Conservation (phyloP, 192 early-diverging fungal species). For the Chytriomyces sp. region DNA sequence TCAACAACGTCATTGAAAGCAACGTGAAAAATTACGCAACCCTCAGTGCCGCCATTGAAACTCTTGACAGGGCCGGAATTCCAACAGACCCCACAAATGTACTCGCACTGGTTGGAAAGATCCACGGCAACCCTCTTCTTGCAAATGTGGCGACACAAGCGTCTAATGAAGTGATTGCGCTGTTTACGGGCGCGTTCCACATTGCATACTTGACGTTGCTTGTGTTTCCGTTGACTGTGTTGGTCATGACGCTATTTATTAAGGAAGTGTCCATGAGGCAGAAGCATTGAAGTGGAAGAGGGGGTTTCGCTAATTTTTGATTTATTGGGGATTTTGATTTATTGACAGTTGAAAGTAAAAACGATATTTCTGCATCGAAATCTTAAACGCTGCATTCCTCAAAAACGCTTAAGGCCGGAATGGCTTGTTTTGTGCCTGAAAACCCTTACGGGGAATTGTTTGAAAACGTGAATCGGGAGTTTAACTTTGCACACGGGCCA, state of each 20-base stretch:
- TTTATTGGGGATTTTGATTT: neutral
- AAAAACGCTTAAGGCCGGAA: too few species aligned
- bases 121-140: constrained; percentile 3
- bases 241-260: constrained; percentile 45
- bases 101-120: neutral
- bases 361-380: neutral
- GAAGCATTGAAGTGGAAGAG: neutral
- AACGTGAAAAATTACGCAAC: constrained; percentile 38
- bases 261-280: constrained; percentile 34
- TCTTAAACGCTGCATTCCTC: too few species aligned
- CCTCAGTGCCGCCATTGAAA: constrained; percentile 7
- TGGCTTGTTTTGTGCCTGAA: neutral
- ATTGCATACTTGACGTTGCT: constrained; percentile 33
- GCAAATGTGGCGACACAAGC: constrained; percentile 5
- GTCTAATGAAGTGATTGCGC: constrained; percentile 27
- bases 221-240: constrained; percentile 46
- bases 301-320: neutral
- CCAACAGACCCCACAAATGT: constrained; percentile 9
- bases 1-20: constrained; percentile 62
- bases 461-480: too few species aligned
- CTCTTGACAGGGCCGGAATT: neutral
- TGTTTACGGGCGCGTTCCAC: constrained; percentile 36
- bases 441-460: constrained; percentile 41
- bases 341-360: too few species aligned
- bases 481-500: too few species aligned